phyloP scores from a whole-genome alignment of 2,329 filamentous ascomycete genomes.

The Myriangium duriaei region DNA sequence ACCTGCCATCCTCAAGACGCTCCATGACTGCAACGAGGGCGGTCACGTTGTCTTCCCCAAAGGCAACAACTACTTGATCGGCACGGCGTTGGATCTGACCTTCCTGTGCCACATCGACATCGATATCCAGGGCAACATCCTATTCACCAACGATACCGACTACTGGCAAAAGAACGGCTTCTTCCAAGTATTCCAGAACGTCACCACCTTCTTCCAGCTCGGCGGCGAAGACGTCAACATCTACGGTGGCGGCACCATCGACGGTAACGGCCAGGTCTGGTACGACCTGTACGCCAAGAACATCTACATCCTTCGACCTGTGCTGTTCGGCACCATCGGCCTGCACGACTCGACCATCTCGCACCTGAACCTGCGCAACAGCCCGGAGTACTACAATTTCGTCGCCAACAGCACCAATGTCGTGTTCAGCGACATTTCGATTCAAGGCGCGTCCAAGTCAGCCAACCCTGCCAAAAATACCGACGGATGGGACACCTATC shows the following conservation, averaged over 20 bases:
- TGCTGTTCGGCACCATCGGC: conserved; percentile 45
- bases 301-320: conserved; percentile 42
- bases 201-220: conserved; percentile 54
- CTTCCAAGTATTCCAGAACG: conserved; percentile 53
- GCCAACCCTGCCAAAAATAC: conserved; percentile 50
- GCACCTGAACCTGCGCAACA: conserved; percentile 48
- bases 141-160: conserved; percentile 53
- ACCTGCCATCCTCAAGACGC: conserved; percentile 39
- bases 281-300: conserved; percentile 50
- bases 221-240: conserved; percentile 55
- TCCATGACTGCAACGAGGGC: conserved; percentile 49
- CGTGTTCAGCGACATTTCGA: conserved; percentile 50
- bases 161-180: conserved; percentile 58
- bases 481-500: conserved; percentile 45
- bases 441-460: conserved; percentile 43
- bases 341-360: conserved; percentile 37
- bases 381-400: conserved; percentile 51
- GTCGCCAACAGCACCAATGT: conserved; percentile 54
- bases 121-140: conserved; percentile 46
- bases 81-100: conserved; percentile 51
- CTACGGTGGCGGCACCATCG: conserved; percentile 50
- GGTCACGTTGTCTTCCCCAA: conserved; percentile 48
- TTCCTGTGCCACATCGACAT: conserved; percentile 53
- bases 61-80: conserved; percentile 47
- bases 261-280: conserved; percentile 54